Base-by-base conservation (phyloP, 2,329 filamentous ascomycete genomes). In the Aspergillus sp. region DNA sequence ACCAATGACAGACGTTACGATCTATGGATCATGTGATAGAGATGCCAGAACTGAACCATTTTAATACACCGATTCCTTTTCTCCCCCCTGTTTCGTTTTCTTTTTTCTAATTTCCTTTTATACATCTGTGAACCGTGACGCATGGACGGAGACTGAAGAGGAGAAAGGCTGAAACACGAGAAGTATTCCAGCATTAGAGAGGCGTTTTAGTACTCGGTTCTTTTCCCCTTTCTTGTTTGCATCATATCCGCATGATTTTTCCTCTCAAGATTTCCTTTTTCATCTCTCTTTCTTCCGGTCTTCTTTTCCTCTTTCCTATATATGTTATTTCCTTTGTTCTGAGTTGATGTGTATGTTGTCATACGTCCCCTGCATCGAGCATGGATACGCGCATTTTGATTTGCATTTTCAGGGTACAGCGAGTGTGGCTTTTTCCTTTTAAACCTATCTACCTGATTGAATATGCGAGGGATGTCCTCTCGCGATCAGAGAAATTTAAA, bases 321-420 rank as follows among this genome's bases (percentile, higher is more conserved):
- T 25, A 27, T 15, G 51, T 27, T 51, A 42, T 42, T 62, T 58
- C 32, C 52, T 59, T 63, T 52, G 38, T 56, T 48, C 57, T 58
- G 54, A 59, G 39, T 90, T 92, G 78, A 98, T 96, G 75, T 93
- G 94, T 75, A 98, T 94, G 76, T 89, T 94, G 73, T 95, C 91
- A 73, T 93, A 60, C 59, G 56, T 57, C 53, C 48, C 48, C 44
- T 62, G 62, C 65, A 61, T 64, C 49, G 50, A 64, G 57, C 62
- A 59, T 63, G 57, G 50, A 59, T 62, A 52, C 38, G 54, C 54
- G 58, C 58, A 52, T 59, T 60, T 36, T 56, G 51, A 44, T 60
- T 54, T 60, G 65, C 65, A 67, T 67, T 65, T 66, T 64, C 64
- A 65, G 61, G 64, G 48, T 64, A 64, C 59, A 66, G 64, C 64